Percentiles rank a stretch among this genome's conserved stretches.
Evolutionary conservation across 305 asterid genomes (phyloP).

Genomic region (Plantago coronopus): DNA sequence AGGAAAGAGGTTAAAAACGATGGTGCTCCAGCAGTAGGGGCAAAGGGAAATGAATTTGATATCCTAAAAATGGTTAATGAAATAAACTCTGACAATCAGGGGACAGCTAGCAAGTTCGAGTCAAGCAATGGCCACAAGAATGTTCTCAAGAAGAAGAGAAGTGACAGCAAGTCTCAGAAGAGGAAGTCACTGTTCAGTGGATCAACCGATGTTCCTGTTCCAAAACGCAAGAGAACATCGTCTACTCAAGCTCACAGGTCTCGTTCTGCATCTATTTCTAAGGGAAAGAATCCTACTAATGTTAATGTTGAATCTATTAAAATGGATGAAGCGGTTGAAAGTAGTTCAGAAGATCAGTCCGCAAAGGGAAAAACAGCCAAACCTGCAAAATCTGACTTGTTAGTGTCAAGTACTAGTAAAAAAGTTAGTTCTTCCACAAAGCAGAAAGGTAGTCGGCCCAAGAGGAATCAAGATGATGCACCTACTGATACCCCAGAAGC

Average conservation of each 20-base stretch:
- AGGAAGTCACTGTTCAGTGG: constrained; percentile 51
- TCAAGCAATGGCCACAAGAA: constrained; percentile 65
- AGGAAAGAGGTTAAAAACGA: constrained; percentile 68
- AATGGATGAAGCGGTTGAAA: constrained; percentile 43
- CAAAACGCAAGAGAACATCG: constrained; percentile 80
- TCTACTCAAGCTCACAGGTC: constrained; percentile 54
- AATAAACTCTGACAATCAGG: constrained; percentile 62
- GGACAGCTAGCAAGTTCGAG: constrained; percentile 52
- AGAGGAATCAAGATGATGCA: constrained; percentile 37
- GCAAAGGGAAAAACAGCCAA: constrained; percentile 40
- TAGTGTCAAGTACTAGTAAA: constrained; percentile 42
- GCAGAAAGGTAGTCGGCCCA: constrained; percentile 58
- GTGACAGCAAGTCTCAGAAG: constrained; percentile 46
- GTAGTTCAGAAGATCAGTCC: constrained; percentile 47
- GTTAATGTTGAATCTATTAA: constrained; percentile 35
- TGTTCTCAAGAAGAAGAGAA: constrained; percentile 47
- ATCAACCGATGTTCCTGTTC: constrained; percentile 58
- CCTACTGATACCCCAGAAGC: constrained; percentile 37
- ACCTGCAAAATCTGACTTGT: constrained; percentile 49
- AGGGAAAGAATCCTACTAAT: constrained; percentile 36
- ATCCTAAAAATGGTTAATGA: constrained; percentile 82
- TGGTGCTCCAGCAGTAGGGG: constrained; percentile 40
- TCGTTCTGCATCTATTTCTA: constrained; percentile 26
- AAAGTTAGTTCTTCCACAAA: constrained; percentile 45
- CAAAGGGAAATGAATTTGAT: constrained; percentile 59